phyloP scores from a whole-genome alignment of 257 asterid species.

The Solanum sejunctum region DNA sequence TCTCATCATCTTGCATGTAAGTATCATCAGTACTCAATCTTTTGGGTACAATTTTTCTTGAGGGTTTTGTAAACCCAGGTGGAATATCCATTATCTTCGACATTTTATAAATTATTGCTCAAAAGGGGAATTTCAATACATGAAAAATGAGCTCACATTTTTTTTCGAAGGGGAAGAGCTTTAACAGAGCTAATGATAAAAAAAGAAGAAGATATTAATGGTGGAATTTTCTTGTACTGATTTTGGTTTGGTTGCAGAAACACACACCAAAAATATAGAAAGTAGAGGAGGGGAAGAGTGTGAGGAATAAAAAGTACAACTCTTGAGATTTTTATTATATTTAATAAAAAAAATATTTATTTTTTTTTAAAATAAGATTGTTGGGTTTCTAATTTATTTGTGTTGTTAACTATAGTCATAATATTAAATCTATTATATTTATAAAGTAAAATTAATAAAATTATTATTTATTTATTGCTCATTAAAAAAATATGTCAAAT shows the following conservation, averaged over 20 bases:
- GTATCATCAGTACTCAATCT: neutral
- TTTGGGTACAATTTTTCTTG: neutral
- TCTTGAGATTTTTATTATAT: neutral
- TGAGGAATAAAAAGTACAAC: neutral
- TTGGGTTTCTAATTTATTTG: no score
- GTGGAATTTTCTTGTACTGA: neutral
- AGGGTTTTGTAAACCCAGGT: neutral
- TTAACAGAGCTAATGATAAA: neutral
- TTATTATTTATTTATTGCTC: neutral
- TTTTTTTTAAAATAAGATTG: neutral
- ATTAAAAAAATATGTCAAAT: neutral
- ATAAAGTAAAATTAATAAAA: neutral
- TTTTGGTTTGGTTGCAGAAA: neutral
- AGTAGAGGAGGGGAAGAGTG: neutral
- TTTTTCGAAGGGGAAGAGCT: neutral
- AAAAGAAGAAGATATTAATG: neutral
- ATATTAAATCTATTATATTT: neutral
- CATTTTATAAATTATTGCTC: neutral
- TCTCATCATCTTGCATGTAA: neutral
- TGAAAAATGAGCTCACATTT: neutral
- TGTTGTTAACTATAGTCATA: no score
- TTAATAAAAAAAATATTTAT: neutral
- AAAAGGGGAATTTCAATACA: neutral
- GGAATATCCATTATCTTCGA: neutral
- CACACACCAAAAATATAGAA: neutral